Conservation (phyloP, 73 alveolate species). For the Paramecium sonneborni region DNA sequence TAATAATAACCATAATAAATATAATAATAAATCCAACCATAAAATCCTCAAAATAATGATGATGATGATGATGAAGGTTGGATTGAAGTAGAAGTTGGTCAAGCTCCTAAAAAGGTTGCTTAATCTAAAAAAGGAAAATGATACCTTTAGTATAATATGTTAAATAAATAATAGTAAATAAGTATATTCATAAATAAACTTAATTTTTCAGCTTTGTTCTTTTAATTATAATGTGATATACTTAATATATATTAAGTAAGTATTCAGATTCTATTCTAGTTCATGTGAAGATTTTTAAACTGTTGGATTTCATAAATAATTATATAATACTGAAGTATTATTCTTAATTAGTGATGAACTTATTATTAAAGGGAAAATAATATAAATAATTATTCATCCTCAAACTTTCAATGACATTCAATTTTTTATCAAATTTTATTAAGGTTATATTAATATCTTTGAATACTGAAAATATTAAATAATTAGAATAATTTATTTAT, state of each 20-base stretch:
- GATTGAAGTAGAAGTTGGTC: conserved; percentile 15
- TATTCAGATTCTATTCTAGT: no score
- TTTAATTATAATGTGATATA: no score
- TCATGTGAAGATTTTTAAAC: no score
- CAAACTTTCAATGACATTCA: background rate
- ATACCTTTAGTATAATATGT: background rate
- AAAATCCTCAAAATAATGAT: background rate
- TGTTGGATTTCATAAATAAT: no score
- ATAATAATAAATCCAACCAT: background rate
- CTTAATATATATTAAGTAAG: no score
- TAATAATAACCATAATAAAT: background rate
- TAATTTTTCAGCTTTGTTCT: no score
- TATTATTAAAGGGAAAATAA: no score
- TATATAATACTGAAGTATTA: no score
- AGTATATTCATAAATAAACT: background rate
- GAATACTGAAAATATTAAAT: background rate
- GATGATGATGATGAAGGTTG: conserved; percentile 48
- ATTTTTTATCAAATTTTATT: background rate
- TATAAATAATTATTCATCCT: no score
- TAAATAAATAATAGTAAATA: background rate
- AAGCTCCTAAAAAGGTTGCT: background rate
- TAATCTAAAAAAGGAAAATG: conserved; percentile 23
- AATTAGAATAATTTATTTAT: background rate
- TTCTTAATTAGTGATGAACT: no score
- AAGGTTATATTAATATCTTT: background rate